Evolutionary conservation across 2,329 filamentous ascomycete species (phyloP).

Genomic region (Epichloe gansuensis): DNA sequence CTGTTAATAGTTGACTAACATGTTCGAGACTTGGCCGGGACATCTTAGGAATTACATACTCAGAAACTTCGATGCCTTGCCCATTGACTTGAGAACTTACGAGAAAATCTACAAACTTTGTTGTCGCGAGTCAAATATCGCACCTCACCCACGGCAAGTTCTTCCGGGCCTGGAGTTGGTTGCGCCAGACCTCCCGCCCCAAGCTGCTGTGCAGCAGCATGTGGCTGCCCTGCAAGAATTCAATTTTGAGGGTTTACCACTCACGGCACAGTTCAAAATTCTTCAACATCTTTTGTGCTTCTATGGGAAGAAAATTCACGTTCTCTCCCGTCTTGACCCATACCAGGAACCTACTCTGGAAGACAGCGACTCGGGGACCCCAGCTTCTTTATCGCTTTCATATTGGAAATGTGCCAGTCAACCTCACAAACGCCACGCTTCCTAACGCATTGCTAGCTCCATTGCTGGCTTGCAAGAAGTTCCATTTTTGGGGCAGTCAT

Average conservation of each 20-base stretch:
- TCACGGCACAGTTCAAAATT: constrained; percentile 21
- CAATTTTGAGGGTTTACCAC: neutral
- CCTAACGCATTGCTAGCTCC: constrained; percentile 25
- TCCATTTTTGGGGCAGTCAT: constrained; percentile 27
- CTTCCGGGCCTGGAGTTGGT: constrained; percentile 9
- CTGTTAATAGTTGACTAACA: neutral
- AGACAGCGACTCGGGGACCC: neutral
- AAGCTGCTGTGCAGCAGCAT: neutral
- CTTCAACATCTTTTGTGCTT: constrained; percentile 26
- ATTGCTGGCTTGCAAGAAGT: constrained; percentile 28
- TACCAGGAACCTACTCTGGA: constrained; percentile 11
- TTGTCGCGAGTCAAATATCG: constrained; percentile 14
- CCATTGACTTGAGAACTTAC: neutral
- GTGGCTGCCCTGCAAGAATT: neutral
- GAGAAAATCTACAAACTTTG: constrained; percentile 7
- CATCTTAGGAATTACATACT: neutral
- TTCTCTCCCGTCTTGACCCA: constrained; percentile 32
- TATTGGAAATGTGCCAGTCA: constrained; percentile 18
- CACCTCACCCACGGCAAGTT: constrained; percentile 1
- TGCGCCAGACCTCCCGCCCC: neutral
- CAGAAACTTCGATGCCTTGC: fast-evolving
- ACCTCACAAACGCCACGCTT: constrained; percentile 19
- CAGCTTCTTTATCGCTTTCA: constrained; percentile 28
- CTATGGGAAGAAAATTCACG: constrained; percentile 24
- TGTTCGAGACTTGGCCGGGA: neutral